Evolutionary conservation across 768 basidiomycete genomes (phyloP).

Genomic region (Tricholoma furcatifolium): DNA sequence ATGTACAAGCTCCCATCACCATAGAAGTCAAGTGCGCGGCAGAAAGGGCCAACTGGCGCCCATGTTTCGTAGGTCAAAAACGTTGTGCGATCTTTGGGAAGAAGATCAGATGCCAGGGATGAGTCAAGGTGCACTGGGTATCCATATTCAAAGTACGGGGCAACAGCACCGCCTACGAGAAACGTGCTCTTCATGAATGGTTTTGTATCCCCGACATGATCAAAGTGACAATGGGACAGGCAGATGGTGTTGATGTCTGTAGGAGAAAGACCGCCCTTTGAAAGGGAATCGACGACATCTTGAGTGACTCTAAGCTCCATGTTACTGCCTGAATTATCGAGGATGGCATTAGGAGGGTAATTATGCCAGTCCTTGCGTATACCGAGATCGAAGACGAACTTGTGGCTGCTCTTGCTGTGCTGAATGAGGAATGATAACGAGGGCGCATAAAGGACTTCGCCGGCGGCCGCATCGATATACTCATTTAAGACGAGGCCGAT

Average conservation of each 20-base stretch:
- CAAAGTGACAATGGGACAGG: slow-evolving; percentile 54
- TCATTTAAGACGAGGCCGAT: slow-evolving; percentile 36
- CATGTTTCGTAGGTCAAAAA: slow-evolving; percentile 8
- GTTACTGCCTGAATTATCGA: slow-evolving; percentile 17
- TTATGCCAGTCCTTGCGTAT: slow-evolving; percentile 45
- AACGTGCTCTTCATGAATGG: slow-evolving; percentile 46
- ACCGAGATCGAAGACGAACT: slow-evolving; percentile 56
- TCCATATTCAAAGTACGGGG: slow-evolving; percentile 26
- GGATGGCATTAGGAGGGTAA: slow-evolving; percentile 34
- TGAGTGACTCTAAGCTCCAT: slow-evolving; percentile 29
- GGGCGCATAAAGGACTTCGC: slow-evolving; percentile 31
- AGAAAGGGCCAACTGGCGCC: slow-evolving; percentile 17
- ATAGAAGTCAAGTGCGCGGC: slow-evolving; percentile 48
- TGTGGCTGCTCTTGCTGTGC: slow-evolving; percentile 38
- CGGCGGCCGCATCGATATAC: slow-evolving; percentile 28
- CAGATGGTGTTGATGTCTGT: slow-evolving; percentile 41
- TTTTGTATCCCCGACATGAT: slow-evolving; percentile 46
- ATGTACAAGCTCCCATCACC: slow-evolving; percentile 57
- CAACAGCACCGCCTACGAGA: slow-evolving; percentile 41
- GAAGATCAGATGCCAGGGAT: slow-evolving; percentile 7
- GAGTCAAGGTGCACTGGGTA: slow-evolving; percentile 9
- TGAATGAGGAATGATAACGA: slow-evolving; percentile 50
- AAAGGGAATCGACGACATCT: slow-evolving; percentile 44
- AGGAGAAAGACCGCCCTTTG: slow-evolving; percentile 43
- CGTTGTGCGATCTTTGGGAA: slow-evolving; percentile 9